Conservation (phyloP, 2,329 filamentous ascomycete genomes). For the Cladosporium sp. region DNA sequence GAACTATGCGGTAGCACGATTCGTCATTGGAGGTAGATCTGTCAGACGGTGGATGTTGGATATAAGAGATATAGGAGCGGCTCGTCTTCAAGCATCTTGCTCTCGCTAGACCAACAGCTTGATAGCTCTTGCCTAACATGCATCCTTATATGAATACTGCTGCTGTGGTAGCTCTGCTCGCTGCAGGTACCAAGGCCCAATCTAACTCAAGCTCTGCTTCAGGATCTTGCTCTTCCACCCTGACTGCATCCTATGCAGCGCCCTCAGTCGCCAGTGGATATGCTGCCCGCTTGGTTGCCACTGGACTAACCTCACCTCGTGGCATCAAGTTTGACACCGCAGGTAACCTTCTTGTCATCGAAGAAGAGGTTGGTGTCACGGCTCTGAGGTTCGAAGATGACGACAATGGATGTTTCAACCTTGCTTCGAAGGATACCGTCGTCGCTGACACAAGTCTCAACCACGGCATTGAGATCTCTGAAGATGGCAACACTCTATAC, state of each 20-base stretch:
- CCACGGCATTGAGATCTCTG: slow-evolving; percentile 51
- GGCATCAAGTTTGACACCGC: slow-evolving; percentile 50
- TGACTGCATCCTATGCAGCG: slow-evolving; percentile 39
- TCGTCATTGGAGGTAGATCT: slow-evolving; percentile 4
- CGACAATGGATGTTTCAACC: slow-evolving; percentile 29
- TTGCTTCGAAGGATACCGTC: slow-evolving; percentile 27
- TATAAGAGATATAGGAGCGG: neutral
- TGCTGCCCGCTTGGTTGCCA: slow-evolving; percentile 47
- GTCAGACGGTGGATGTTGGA: neutral
- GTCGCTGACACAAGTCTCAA: slow-evolving; percentile 43
- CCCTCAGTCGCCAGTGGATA: slow-evolving; percentile 47
- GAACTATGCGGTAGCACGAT: slow-evolving; percentile 10
- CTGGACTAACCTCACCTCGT: slow-evolving; percentile 46
- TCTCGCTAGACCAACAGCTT: neutral
- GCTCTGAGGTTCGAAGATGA: slow-evolving; percentile 27
- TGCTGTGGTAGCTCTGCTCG: neutral
- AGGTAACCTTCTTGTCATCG: slow-evolving; percentile 52
- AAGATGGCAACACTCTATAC: slow-evolving; percentile 53
- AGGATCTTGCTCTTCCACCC: slow-evolving; percentile 37
- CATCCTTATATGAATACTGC: neutral
- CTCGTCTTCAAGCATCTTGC: neutral
- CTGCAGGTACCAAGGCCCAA: neutral
- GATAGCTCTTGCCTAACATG: neutral
- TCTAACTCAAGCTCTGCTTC: neutral
- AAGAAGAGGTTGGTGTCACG: slow-evolving; percentile 37